A percentile compares a stretch with the other conserved stretches of the same genome.
phyloP scores from a whole-genome alignment of 1,139 yeast genomes.

The Ogataea hybrid region DNA sequence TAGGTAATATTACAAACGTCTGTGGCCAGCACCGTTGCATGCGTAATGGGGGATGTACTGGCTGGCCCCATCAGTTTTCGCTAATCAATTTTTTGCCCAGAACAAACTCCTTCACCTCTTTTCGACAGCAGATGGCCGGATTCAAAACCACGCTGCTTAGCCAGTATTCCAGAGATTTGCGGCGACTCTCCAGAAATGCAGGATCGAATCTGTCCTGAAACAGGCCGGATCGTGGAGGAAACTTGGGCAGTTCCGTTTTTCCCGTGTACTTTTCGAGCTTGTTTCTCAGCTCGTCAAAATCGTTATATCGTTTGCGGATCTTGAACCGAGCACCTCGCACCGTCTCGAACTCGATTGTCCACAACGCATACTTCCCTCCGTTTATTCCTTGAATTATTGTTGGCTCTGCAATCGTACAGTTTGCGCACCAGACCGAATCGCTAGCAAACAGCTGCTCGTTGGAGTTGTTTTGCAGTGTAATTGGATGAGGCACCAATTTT shows the following conservation, averaged over 20 bases:
- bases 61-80: background rate
- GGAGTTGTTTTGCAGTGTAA: constrained; percentile 22
- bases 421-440: constrained; percentile 25
- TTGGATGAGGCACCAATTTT: constrained; percentile 27
- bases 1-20: constrained; percentile 3
- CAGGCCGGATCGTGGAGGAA: constrained; percentile 57
- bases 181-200: constrained; percentile 57
- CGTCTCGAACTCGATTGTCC: constrained; percentile 47
- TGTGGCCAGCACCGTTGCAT: background rate
- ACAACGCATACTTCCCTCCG: constrained; percentile 41
- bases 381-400: constrained; percentile 26
- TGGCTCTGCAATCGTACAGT: constrained; percentile 29
- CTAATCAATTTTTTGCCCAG: constrained; percentile 6
- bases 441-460: constrained; percentile 1
- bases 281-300: constrained; percentile 51
- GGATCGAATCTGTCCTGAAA: constrained; percentile 26
- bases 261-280: constrained; percentile 42
- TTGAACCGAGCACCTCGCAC: constrained; percentile 48
- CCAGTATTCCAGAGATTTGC: constrained; percentile 75
- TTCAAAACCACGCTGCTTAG: constrained; percentile 64
- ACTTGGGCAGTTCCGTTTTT: constrained; percentile 46
- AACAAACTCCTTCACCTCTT: constrained; percentile 52
- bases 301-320: constrained; percentile 63
- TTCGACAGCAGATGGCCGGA: constrained; percentile 51
- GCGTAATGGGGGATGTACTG: background rate